A percentile compares a stretch with the other conserved stretches of the same genome.
phyloP scores from a whole-genome alignment of 768 basidiomycete genomes.

The Pulveroboletus ravenelii region DNA sequence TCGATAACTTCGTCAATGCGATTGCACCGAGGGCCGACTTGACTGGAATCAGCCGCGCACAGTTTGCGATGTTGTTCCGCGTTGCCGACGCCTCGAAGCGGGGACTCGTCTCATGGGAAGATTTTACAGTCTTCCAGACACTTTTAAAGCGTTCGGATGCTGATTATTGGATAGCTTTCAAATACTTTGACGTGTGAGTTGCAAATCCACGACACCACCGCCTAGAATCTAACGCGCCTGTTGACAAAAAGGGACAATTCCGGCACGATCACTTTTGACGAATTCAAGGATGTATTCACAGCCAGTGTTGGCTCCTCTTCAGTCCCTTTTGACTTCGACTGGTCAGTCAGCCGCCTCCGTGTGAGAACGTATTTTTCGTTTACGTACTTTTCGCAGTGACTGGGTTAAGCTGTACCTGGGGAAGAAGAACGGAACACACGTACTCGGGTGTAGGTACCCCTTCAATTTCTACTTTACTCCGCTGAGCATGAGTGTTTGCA shows the following conservation, averaged over 20 bases:
- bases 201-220: not conserved
- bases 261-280: constrained; percentile 90
- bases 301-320: constrained; percentile 73
- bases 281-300: constrained; percentile 89
- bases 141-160: constrained; percentile 91
- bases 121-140: constrained; percentile 94
- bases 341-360: constrained; percentile 39
- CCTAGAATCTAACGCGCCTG: constrained; percentile 3
- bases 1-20: constrained; percentile 89
- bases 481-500: constrained; percentile 28
- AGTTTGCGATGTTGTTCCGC: constrained; percentile 86
- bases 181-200: constrained; percentile 92
- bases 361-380: not conserved
- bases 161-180: constrained; percentile 95
- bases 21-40: constrained; percentile 87
- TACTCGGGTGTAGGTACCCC: constrained; percentile 74
- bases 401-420: constrained; percentile 98
- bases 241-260: constrained; percentile 63
- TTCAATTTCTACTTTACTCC: not conserved
- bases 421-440: constrained; percentile 85
- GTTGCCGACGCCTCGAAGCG: constrained; percentile 78
- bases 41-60: constrained; percentile 78
- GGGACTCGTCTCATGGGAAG: constrained; percentile 87
- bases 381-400: constrained; percentile 46
- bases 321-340: constrained; percentile 94